Conservation (phyloP, 176 grass and related monocot genomes). For the Ensete ventricosum region DNA sequence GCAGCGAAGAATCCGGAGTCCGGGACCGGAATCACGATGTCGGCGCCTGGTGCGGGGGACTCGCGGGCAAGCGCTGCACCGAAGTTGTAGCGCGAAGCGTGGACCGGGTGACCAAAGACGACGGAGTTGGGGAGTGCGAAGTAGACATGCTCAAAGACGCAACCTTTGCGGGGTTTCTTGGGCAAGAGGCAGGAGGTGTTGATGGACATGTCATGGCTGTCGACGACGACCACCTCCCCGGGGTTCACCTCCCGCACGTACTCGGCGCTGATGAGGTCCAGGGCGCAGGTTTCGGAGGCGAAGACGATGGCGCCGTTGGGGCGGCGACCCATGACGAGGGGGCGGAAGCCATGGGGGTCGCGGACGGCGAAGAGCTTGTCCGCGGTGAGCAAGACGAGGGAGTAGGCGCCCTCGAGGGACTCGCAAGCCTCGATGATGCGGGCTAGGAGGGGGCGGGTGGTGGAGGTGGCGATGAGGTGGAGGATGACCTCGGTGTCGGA, state of each 20-base stretch:
- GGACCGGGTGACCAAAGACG: slow-evolving; percentile 63
- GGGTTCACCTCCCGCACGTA: slow-evolving; percentile 77
- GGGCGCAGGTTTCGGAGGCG: slow-evolving; percentile 84
- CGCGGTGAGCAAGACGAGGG: slow-evolving; percentile 71
- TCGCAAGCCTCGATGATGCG: slow-evolving; percentile 71
- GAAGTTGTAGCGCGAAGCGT: slow-evolving; percentile 60
- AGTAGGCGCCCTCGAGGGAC: slow-evolving; percentile 63
- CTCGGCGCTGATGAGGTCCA: slow-evolving; percentile 76
- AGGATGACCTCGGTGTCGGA: slow-evolving; percentile 97
- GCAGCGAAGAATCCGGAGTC: slow-evolving; percentile 93
- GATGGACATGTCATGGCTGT: slow-evolving; percentile 57
- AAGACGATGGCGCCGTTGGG: slow-evolving; percentile 77
- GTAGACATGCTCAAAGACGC: slow-evolving; percentile 96
- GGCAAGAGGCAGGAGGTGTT: slow-evolving; percentile 62
- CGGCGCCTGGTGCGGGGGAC: slow-evolving; percentile 57
- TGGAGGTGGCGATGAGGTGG: slow-evolving; percentile 81
- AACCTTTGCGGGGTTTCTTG: slow-evolving; percentile 55
- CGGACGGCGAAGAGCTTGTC: slow-evolving; percentile 79
- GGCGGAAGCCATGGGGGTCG: slow-evolving; percentile 78
- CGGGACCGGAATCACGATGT: slow-evolving; percentile 89
- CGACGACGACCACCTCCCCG: slow-evolving; percentile 71
- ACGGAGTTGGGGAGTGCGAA: slow-evolving; percentile 74
- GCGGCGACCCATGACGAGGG: slow-evolving; percentile 72
- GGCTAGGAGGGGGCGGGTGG: slow-evolving; percentile 63
- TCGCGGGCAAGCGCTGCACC: slow-evolving; percentile 79